phyloP scores from a whole-genome alignment of 768 basidiomycete genomes.

The Chalciporus pseudorubinellus region DNA sequence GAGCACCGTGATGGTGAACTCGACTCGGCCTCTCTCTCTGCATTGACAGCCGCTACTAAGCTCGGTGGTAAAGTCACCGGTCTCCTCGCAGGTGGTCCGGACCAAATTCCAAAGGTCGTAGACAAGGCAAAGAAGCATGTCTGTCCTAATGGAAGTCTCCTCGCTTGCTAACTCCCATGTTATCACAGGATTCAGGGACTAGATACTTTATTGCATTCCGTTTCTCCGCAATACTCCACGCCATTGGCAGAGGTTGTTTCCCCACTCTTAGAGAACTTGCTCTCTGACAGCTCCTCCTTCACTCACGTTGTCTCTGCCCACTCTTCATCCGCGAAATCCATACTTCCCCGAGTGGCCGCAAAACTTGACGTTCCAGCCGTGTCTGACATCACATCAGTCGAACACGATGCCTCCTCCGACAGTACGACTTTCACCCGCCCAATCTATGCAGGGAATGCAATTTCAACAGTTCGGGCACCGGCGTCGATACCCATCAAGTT shows the following conservation, averaged over 20 bases:
- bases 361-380: slow-evolving; percentile 86
- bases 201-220: slow-evolving; percentile 63
- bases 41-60: slow-evolving; percentile 84
- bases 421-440: slow-evolving; percentile 87
- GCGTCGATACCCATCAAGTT: slow-evolving; percentile 83
- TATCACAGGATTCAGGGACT: slow-evolving; percentile 62
- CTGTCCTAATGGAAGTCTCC: slow-evolving; percentile 7
- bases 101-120: slow-evolving; percentile 62
- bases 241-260: slow-evolving; percentile 75
- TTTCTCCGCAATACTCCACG: slow-evolving; percentile 65
- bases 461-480: slow-evolving; percentile 82
- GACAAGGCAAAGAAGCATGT: slow-evolving; percentile 79
- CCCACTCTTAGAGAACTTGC: slow-evolving; percentile 75
- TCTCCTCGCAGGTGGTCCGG: slow-evolving; percentile 66
- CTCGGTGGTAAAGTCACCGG: slow-evolving; percentile 87
- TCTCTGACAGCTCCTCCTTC: slow-evolving; percentile 61
- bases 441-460: slow-evolving; percentile 98
- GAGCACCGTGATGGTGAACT: slow-evolving; percentile 83
- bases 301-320: slow-evolving; percentile 93
- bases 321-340: slow-evolving; percentile 87
- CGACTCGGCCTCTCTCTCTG: slow-evolving; percentile 83
- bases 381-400: slow-evolving; percentile 84
- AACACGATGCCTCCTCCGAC: slow-evolving; percentile 66
- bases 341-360: slow-evolving; percentile 91
- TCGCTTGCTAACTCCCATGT: slow-evolving; percentile 5